Base-by-base conservation (phyloP, 352 stramenopile genomes). In the Phytophthora hybrid region DNA sequence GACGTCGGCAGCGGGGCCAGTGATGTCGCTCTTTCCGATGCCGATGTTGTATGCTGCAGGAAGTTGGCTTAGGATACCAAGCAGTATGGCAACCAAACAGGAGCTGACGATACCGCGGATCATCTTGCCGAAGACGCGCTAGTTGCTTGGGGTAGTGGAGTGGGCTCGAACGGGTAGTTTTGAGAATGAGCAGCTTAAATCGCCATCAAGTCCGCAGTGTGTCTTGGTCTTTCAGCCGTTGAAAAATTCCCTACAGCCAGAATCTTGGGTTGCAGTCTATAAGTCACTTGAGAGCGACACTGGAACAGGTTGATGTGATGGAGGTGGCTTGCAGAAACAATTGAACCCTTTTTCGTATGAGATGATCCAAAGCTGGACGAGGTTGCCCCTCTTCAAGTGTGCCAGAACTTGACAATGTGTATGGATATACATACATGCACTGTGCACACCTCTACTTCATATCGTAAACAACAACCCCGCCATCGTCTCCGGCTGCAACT, bases 401-500 rank as follows among this genome's bases (percentile, higher is more conserved):
- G 23, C 23, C 23, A 26, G 23, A 3, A 3, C 23, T 26, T 26
- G 23, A 26, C 23, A 26, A 26, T 26, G 39, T 8, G 39, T 10
- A 44, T 44, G 37, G 37, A 14, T 44, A 31, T 31, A 5, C 26
- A 31, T 31, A 31, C 26, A 31, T 31, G 3, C 23, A 26, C 23
- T 26, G 23, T 26, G 3, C 8, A 14, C 6, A 44, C 5, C 13
- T 10, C 41, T 51, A 51, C 16, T 82, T 49, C 84, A 92, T 92
- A 29, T 92, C 76, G 62, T 96, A 97, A 18, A 93, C 65, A 26
- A 97, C 79, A 21, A 93, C 88, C 8, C 87, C 75, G n/a, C 91
- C 91, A 64, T 97, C 91, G 58, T 97, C 91, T 4, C 91, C 91
- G 5, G 87, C 85, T 7, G 89, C 91, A 11, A 96, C 74, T 54